Percentiles rank a stretch among this genome's conserved stretches.
Conservation (phyloP, 352 stramenopile genomes). For the Phytophthora cryptogea region DNA sequence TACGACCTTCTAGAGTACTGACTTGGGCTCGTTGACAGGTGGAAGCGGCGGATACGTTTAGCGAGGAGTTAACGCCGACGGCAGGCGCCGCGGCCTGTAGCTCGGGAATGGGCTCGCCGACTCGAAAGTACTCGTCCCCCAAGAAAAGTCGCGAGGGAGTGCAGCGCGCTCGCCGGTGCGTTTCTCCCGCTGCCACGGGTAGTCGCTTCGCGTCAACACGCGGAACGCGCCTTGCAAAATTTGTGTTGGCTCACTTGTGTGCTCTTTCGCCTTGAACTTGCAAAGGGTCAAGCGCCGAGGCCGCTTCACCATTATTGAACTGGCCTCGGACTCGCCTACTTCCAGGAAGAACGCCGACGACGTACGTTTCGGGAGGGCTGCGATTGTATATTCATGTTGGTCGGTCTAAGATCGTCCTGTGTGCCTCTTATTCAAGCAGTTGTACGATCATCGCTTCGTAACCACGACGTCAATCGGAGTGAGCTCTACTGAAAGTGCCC, state of each 20-base stretch:
- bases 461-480: conserved; percentile 55
- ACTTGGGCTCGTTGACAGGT: conserved; percentile 18
- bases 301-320: conserved; percentile 87
- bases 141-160: conserved; percentile 35
- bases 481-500: conserved; percentile 35
- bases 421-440: conserved; percentile 17
- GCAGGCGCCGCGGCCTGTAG: conserved; percentile 3
- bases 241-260: conserved; percentile 17
- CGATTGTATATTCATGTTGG: background rate
- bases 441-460: conserved; percentile 50
- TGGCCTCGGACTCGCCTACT: conserved; percentile 63
- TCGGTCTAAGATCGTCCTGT: conserved; percentile 4
- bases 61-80: conserved; percentile 15
- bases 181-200: conserved; percentile 9
- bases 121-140: conserved; percentile 39
- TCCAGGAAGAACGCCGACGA: conserved; percentile 60
- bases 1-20: background rate
- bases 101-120: conserved; percentile 23
- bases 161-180: conserved; percentile 38
- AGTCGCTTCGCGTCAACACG: conserved; percentile 23
- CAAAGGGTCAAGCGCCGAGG: conserved; percentile 72
- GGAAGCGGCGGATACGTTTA: conserved; percentile 12
- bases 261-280: conserved; percentile 4
- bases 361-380: conserved; percentile 24
- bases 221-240: conserved; percentile 14